phyloP scores from a whole-genome alignment of 805 yeast genomes.

The Monosporozyma aerobia region DNA sequence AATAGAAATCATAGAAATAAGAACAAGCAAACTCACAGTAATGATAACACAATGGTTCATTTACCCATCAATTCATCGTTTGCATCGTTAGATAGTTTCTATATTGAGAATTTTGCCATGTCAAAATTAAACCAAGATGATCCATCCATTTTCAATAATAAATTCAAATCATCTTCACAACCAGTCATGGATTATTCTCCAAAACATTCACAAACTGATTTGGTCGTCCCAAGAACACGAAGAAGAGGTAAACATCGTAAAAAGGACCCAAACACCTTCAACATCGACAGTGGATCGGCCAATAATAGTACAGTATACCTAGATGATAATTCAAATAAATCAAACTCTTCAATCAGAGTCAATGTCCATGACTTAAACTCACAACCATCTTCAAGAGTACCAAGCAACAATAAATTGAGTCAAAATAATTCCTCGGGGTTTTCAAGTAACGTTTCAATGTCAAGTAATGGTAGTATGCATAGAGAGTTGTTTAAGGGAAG shows the following conservation, averaged over 20 bases:
- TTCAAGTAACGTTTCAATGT: not conserved
- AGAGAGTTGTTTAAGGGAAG: not conserved
- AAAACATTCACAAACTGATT: not conserved
- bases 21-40: not conserved
- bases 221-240: not conserved
- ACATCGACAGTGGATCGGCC: not conserved
- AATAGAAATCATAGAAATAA: constrained; percentile 3
- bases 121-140: constrained; percentile 9
- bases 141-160: not conserved
- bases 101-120: constrained; percentile 43
- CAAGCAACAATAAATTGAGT: not conserved
- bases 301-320: not conserved
- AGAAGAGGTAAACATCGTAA: not conserved
- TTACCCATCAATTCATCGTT: constrained; percentile 64
- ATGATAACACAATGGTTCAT: constrained; percentile 42
- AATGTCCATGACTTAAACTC: constrained; percentile 1
- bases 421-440: not conserved
- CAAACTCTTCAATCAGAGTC: not conserved
- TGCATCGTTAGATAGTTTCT: constrained; percentile 61
- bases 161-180: constrained; percentile 3
- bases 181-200: not conserved
- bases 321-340: not conserved
- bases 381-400: constrained; percentile 1
- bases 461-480: constrained; percentile 1
- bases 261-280: not conserved